These are phyloP conservation scores for Harringtonia lauricola DNA, from an alignment of 2,329 filamentous ascomycete species.

Conservation along the genomic window DNA sequence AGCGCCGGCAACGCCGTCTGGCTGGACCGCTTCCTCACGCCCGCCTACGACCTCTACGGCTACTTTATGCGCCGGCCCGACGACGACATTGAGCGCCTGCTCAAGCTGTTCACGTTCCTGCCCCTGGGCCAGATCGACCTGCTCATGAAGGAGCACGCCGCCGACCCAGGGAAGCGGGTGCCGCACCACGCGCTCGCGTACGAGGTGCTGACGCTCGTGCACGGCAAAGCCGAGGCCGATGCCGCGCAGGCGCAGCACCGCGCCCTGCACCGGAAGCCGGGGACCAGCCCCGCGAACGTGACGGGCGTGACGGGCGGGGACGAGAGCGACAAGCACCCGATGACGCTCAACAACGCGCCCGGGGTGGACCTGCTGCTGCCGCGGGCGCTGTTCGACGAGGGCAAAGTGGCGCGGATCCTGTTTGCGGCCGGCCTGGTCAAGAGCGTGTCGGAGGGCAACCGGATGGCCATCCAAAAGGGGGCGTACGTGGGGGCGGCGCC, in stretches of 20 bases:
- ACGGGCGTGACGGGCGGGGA: too few relatives aligned
- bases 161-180: conserved; percentile 57
- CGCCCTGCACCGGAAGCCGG: conserved; percentile 32
- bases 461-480: conserved; percentile 41
- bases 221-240: conserved; percentile 55
- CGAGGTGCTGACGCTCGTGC: conserved; percentile 72
- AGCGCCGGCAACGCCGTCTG: conserved; percentile 89
- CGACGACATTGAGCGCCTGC: conserved; percentile 65
- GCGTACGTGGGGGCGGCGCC: conserved; percentile 48
- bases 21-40: conserved; percentile 75
- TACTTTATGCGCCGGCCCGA: conserved; percentile 82
- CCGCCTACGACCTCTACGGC: conserved; percentile 75
- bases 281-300: background rate
- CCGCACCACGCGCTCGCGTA: conserved; percentile 77
- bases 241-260: conserved; percentile 46
- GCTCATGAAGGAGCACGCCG: conserved; percentile 56
- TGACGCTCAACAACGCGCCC: conserved; percentile 33
- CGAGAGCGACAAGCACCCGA: conserved; percentile 5
- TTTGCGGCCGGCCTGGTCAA: conserved; percentile 46
- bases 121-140: conserved; percentile 56
- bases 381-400: conserved; percentile 37
- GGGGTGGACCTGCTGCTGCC: conserved; percentile 49
- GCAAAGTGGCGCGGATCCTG: conserved; percentile 48
- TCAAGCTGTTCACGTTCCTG: conserved; percentile 87
- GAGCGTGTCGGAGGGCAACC: conserved; percentile 46